Base-by-base conservation (phyloP, 23 red algal species). In the Cyanidiococcus yangmingshanensis region DNA sequence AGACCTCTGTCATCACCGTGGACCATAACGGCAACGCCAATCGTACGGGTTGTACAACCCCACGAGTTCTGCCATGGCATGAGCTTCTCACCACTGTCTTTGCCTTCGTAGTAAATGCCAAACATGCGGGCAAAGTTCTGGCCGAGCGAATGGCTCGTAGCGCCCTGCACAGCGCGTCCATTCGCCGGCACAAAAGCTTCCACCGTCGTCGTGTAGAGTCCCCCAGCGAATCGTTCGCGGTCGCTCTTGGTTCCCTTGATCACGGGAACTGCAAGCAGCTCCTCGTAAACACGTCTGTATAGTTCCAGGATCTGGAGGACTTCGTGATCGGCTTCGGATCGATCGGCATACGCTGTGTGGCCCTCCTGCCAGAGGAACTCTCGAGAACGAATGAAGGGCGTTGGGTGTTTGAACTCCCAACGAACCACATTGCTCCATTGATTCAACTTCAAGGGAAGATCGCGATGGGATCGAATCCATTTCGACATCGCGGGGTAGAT, bases 291-390 rank as follows among this genome's bases (percentile, higher is more conserved):
- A 7, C 75, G 79, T 38, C 87, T 82, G 75, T 98, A 98, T 2
- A 98, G 57, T 39, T 91, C 85, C 21, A 98, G 67, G 37, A 98
- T 91, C 29, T 79, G 74, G 37, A 98, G 76, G n/a, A 98, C 94
- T 68, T 98, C 94, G 39, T 30, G 57, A 38, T 89, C 94, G 35
- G 94, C 84, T 76, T 90, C 94, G 39, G 88, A 76, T 63, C 86
- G 87, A 27, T 85, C 89, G 26, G 87, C 88, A 89, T 90, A 91
- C 0, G 94, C 94, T 34, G 88, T 98, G 79, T 98, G 94, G 37
- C 94, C 94, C 54, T 98, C 94, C 83, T 98, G 94, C 94, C 94
- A 98, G 35, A 98, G 80, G 82, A 98, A 98, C 75, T 98, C 94
- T 54, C 94, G 86, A 1, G 94, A 98, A 25, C 94, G 94, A 76